Evolutionary conservation across 768 basidiomycete species (phyloP), one percentile per base, ranked within the genome.

Genomic region (Tulasnella sp.): DNA sequence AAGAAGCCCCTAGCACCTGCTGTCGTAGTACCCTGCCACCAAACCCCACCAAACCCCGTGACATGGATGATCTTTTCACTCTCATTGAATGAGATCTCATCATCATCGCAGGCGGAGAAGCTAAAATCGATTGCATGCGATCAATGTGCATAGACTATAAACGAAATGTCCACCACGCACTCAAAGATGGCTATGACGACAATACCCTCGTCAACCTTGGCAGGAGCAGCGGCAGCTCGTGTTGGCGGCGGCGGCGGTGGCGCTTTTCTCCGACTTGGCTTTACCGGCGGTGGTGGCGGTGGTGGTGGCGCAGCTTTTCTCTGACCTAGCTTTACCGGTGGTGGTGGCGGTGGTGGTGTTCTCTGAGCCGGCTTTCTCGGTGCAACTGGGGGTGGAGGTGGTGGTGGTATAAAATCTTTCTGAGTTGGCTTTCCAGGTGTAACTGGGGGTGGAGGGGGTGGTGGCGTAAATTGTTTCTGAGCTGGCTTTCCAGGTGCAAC

Each of bases 71-170:
- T 88, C 58, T 75, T 73, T 32, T 93, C 92, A 26, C 88, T 89
- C 69, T 91, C 92, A 27, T 69, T 74, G 79, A 97, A 91, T 2
- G 83, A 78, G 27, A 96, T 73, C 68, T 96, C 93, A 67, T 97
- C 95, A 65, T 92, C 91, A 68, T 96, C 93, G 0, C 81, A 81
- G 0, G 93, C 89, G 9, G 91, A 88, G 67, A 94, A 95, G 64
- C 88, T 93, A 56, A 4, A 51, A 5, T 56, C 1, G 51, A 23
- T 38, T 21, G n/a, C 30, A 17, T 44, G 56, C 65, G 54, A 68
- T 52, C 42, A 43, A 1, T 4, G 17, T 44, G 23, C 41, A 41
- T 59, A 48, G 32, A 48, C 45, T 44, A 44, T 51, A n/a, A 30
- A 15, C 34, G 38, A 10, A n/a, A 17, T n/a, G 32, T 51, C 8